Evolutionary conservation across 78 protist genomes (phyloP), one percentile per base, ranked within the genome.

Genomic region (Dictyostelium intermedium): DNA sequence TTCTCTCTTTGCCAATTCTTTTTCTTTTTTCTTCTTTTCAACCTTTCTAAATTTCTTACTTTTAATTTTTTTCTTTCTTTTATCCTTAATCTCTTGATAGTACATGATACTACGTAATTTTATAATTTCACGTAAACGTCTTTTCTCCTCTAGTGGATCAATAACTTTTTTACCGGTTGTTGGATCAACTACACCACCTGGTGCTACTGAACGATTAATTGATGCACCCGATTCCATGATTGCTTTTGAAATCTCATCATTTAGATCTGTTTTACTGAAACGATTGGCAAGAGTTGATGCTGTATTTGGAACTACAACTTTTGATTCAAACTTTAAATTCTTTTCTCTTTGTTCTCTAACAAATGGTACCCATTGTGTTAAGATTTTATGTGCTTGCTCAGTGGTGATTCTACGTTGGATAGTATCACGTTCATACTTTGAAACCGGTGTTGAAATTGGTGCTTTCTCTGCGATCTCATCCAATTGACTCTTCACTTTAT

Each of bases 341-440:
- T 84, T 77, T 3, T 81, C 89, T 34, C 87, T 63, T 20, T 86
- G 85, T n/a, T 56, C 82, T 80, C 60, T 56, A 20, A 93, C 86
- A 20, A 56, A 83, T 70, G 93, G 96, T 80, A 63, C 83, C 96
- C 96, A 93, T 76, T 93, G 89, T 8, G 78, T 47, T 8, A 93
- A 10, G 16, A 82, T 63, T 16, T 47, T 84, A 30, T 83, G 27
- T n/a, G 87, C 82, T 32, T 50, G 87, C 37, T 84, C 78, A 0
- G 79, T 27, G 10, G 96, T 83, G 9, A 85, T 80, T 78, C 77
- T 78, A 39, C 96, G 37, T 34, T 74, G 83, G 6, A 93, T 25
- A 23, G 63, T 35, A 45, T 50, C 53, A 18, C 37, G 23, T 25
- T 77, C 91, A 45, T 53, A 60, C 39, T 78, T 66, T 5, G 92